A percentile compares a stretch with the other conserved stretches of the same genome.
Conservation (phyloP, 768 basidiomycete genomes). For the Antrodiella citrinella region DNA sequence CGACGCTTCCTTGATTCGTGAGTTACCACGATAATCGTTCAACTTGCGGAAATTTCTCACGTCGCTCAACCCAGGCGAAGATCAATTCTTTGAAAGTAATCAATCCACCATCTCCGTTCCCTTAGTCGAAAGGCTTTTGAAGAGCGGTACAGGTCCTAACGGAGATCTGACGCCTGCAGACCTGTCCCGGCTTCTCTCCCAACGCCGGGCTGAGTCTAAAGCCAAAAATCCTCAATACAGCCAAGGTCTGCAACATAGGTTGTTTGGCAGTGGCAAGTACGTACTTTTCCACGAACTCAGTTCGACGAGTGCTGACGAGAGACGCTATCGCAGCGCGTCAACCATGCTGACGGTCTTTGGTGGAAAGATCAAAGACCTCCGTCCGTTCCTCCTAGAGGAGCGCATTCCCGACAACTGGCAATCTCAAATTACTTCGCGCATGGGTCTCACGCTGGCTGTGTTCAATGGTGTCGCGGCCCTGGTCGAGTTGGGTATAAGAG, state of each 20-base stretch:
- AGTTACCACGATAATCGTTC: conserved; percentile 14
- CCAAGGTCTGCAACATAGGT: conserved; percentile 40
- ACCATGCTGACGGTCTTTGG: conserved; percentile 63
- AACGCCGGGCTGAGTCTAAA: conserved; percentile 52
- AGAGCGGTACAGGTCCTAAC: conserved; percentile 46
- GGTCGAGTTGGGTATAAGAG: conserved; percentile 24
- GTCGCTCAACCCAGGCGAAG: conserved; percentile 37
- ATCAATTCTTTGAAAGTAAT: conserved; percentile 36
- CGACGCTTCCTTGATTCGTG: conserved; percentile 55
- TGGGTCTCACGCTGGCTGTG: conserved; percentile 49
- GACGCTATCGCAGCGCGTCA: conserved; percentile 38
- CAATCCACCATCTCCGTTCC: conserved; percentile 42
- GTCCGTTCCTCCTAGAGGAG: conserved; percentile 55
- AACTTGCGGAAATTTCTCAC: not conserved
- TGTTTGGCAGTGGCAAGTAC: conserved; percentile 64
- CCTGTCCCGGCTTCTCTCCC: conserved; percentile 46
- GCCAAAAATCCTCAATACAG: conserved; percentile 49
- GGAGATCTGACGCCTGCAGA: conserved; percentile 46
- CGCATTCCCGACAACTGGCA: conserved; percentile 69
- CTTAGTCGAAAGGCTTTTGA: conserved; percentile 49
- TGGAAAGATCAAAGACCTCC: conserved; percentile 47
- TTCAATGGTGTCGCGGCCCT: conserved; percentile 38
- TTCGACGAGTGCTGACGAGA: too few relatives aligned
- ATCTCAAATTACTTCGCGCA: conserved; percentile 40
- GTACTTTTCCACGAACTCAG: conserved; percentile 15